Evolutionary conservation across 139 green algal species (phyloP), one percentile per base, ranked within the genome.

Genomic region (Coccomyxa sp.): DNA sequence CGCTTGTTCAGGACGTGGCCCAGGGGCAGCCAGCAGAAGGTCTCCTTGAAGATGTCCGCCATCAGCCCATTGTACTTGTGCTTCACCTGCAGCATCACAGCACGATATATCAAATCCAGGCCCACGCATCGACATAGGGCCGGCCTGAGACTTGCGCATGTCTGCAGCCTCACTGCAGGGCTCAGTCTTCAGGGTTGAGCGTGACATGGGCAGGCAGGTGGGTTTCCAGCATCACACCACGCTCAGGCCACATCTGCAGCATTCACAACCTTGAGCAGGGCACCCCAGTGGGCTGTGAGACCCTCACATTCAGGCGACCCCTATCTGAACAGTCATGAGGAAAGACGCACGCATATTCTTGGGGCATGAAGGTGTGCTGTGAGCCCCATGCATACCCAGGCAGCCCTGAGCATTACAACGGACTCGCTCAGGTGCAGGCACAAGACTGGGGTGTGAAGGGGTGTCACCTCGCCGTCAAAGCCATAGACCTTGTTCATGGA

Each of bases 401-500:
- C 50, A 64, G n/a, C n/a, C n/a, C n/a, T n/a, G n/a, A n/a, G n/a
- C n/a, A n/a, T n/a, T n/a, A n/a, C n/a, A n/a, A n/a, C n/a, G n/a
- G n/a, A n/a, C n/a, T n/a, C n/a, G n/a, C n/a, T n/a, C n/a, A n/a
- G n/a, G n/a, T n/a, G n/a, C n/a, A n/a, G n/a, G n/a, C n/a, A n/a
- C n/a, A n/a, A n/a, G n/a, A n/a, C n/a, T n/a, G n/a, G n/a, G n/a
- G n/a, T n/a, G n/a, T n/a, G n/a, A n/a, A n/a, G n/a, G n/a, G n/a
- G n/a, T n/a, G n/a, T n/a, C 35, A 97, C 92, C 90, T 99, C 96
- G 27, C 95, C 96, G 22, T 96, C 89, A 78, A 98, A 98, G 10
- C 96, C 96, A 79, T 99, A 99, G 41, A 98, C 94, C 72, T 94
- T 95, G 84, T 98, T 98, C 96, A 99, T 99, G 77, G 81, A 89